Base-by-base conservation (phyloP, 306 rosid species). In the Cucumis hystrix region DNA sequence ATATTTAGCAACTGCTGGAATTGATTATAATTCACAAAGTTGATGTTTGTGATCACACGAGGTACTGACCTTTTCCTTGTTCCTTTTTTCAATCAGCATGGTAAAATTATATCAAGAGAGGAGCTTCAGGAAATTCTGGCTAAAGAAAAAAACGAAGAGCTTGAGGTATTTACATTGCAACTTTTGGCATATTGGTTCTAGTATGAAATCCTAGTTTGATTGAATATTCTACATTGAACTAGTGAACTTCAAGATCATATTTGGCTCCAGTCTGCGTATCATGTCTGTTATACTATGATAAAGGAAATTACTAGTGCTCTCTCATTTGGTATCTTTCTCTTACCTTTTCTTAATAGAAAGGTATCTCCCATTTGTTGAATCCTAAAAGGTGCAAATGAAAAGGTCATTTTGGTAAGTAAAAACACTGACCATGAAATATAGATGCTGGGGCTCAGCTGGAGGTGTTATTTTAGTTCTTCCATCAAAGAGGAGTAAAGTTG, bases 21-120 rank as follows among this genome's bases (percentile, higher is more conserved):
- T 47, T 15, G 75, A 45, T n/a, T 71, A 52, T 71, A 49, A 2
- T 71, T 39, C 59, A 49, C 2, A 6, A 49, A 51, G 59, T 71
- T 71, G 76, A 45, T 71, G 40, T 35, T 45, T 70, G 76, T 70
- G 76, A 70, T 70, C 21, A 16, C 75, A n/a, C 25, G 40, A 15
- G 23, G 28, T 47, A 51, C 76, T 72, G 25, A 59, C 79, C 74
- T 62, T 74, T 65, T 65, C 47, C 17, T 61, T 28, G 47, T 62
- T 54, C 49, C 64, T 17, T 2, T 67, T 41, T 41, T 41, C 77
- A 77, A 76, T 84, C 95, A 95, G 99, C 93, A 90, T 25, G 95
- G 96, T 55, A 89, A 90, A 84, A 77, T 95, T 85, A 90, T 89
- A 83, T 83, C 97, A 75, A 90, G 97, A 86, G 92, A 89, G 78